Evolutionary conservation across 495 filamentous ascomycete genomes (phyloP), one percentile per base, ranked within the genome.

Genomic region (Talaromyces borbonicus): DNA sequence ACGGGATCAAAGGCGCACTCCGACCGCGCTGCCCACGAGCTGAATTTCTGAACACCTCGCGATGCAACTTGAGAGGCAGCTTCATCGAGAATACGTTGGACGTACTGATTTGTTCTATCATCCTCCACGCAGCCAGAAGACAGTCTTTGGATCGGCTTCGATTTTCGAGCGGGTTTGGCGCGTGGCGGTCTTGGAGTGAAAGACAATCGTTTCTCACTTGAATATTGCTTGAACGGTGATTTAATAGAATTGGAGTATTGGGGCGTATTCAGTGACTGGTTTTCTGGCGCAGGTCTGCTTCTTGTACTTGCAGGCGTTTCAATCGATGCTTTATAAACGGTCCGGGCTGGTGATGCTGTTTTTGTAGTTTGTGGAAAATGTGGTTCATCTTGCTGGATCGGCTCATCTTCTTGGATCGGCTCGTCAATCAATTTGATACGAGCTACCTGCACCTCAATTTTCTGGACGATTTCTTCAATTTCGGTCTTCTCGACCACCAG

Each of bases 1-100:
- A 58, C 62, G 16, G 75, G 63, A 24, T 62, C 52, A 22, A 74
- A 59, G 55, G 67, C 58, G 25, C 56, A 63, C 18, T 58, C 66
- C 2, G 62, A 66, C 15, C 62, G 59, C 1, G 60, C 59, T 24
- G 66, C 66, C 68, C 68, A 71, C 1, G 65, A 62, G 31, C 46
- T 49, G 42, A 72, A 72, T 38, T 57, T 69, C 43, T 70, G 68
- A 7, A 69, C 58, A 15, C 56, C 56, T 46, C 63, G 62, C 1
- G 65, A 61, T 1, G 65, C 61, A 16, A 61, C 49, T 2, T 61
- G 53, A 1, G 68, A 68, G 11, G 65, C 18, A 1, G 65, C 62
- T 51, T 69, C 63, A 29, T 63, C 47, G 4, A 72, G 51, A 19
- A 72, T 66, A 15, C 57, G 50, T 2, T 50, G 57, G n/a, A 66